Evolutionary conservation across 306 rosid species (phyloP).

Genomic region (Chamaecrista fasciculata): DNA sequence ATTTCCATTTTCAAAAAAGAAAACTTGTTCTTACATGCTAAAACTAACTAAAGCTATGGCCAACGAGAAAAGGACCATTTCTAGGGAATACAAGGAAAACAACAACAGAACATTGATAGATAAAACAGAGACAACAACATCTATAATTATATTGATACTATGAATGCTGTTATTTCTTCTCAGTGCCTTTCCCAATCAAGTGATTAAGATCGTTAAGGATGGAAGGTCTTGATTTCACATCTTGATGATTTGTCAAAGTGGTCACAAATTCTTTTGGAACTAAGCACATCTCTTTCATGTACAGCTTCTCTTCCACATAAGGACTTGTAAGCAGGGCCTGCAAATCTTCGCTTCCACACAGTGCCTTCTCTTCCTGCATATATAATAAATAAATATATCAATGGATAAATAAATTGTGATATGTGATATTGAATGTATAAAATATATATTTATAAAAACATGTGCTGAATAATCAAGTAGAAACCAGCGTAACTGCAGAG

Average conservation of each 20-base stretch:
- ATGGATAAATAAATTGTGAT: no score
- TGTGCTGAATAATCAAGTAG: neutral
- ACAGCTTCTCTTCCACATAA: conserved; percentile 51
- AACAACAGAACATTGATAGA: no score
- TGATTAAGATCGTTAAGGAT: conserved; percentile 28
- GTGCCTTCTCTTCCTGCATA: neutral
- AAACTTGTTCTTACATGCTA: neutral
- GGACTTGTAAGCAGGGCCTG: conserved; percentile 32
- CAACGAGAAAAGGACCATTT: neutral
- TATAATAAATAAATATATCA: neutral
- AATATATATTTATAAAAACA: no score
- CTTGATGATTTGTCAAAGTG: conserved; percentile 26
- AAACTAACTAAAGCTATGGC: neutral
- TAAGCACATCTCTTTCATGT: conserved; percentile 53
- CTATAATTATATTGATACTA: neutral
- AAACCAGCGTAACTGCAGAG: neutral
- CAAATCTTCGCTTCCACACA: conserved; percentile 11
- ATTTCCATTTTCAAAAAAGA: neutral
- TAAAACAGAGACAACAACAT: neutral
- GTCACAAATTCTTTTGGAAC: conserved; percentile 38
- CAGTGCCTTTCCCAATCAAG: conserved; percentile 11
- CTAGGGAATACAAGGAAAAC: no score
- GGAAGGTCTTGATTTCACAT: conserved; percentile 30
- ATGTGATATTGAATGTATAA: no score
- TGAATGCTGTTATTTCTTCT: neutral